Evolutionary conservation across 2,329 filamentous ascomycete genomes (phyloP).

Genomic region (Fusarium heterosporum): DNA sequence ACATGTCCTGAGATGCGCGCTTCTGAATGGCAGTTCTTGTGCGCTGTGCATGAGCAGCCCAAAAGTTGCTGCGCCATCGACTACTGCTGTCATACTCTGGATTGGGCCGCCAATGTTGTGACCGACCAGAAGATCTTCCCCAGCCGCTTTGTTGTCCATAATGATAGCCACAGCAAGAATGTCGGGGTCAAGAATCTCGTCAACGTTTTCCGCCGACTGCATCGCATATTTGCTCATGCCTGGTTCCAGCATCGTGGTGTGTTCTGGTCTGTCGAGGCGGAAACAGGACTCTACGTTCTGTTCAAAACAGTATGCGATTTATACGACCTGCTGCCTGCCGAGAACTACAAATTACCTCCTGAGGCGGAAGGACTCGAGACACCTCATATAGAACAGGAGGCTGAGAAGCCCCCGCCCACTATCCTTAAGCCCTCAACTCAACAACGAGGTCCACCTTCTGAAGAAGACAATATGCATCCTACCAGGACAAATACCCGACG

Average conservation of each 20-base stretch:
- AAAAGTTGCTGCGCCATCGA: slow-evolving; percentile 98
- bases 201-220: slow-evolving; percentile 93
- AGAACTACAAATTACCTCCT: slow-evolving; percentile 94
- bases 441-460: slow-evolving; percentile 49
- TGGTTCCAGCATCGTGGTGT: slow-evolving; percentile 98
- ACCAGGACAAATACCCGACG: slow-evolving; percentile 79
- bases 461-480: slow-evolving; percentile 65
- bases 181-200: slow-evolving; percentile 84
- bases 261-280: slow-evolving; percentile 92
- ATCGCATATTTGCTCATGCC: slow-evolving; percentile 97
- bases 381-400: slow-evolving; percentile 56
- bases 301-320: slow-evolving; percentile 98
- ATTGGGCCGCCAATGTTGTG: slow-evolving; percentile 95
- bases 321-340: slow-evolving; percentile 88
- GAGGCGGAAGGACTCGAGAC: slow-evolving; percentile 88
- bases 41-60: slow-evolving; percentile 95
- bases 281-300: slow-evolving; percentile 93
- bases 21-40: slow-evolving; percentile 98
- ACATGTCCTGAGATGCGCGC: slow-evolving; percentile 99
- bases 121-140: slow-evolving; percentile 97
- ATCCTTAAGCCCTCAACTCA: slow-evolving; percentile 53
- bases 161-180: slow-evolving; percentile 69
- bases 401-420: slow-evolving; percentile 51
- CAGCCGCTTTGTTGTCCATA: slow-evolving; percentile 75
- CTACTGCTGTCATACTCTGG: slow-evolving; percentile 98